Evolutionary conservation across 495 filamentous ascomycete genomes (phyloP).

Genomic region (Xylaria cubensis): DNA sequence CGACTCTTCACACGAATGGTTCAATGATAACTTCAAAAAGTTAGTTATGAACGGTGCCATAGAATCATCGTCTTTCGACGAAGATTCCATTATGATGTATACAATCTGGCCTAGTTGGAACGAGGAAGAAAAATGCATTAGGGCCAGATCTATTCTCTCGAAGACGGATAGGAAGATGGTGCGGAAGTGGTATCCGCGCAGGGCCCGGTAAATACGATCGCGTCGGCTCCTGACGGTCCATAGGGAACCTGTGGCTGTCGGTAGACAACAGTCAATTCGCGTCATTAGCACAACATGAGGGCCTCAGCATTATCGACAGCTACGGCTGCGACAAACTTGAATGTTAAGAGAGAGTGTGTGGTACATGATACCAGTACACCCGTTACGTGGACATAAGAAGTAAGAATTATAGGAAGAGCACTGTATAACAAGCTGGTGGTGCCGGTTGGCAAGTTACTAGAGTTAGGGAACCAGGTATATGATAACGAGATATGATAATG

Average conservation of each 20-base stretch:
- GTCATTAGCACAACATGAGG: not conserved
- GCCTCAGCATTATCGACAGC: not conserved
- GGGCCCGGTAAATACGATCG: not conserved
- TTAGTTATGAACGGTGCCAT: not conserved
- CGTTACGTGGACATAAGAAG: not conserved
- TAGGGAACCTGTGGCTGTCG: not conserved
- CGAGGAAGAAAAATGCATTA: not conserved
- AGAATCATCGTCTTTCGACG: not conserved
- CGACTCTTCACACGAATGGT: not conserved
- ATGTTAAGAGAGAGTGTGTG: not conserved
- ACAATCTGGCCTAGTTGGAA: not conserved
- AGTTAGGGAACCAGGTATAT: too few relatives aligned
- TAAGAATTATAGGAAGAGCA: not conserved
- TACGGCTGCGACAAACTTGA: not conserved
- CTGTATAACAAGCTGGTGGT: not conserved
- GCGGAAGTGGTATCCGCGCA: not conserved
- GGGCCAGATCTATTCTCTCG: not conserved
- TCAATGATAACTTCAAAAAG: not conserved
- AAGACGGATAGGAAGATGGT: not conserved
- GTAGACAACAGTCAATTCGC: not conserved
- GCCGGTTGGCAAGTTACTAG: not conserved
- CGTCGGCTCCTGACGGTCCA: not conserved
- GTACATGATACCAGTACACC: not conserved
- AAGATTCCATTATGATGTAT: not conserved
- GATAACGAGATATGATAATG: too few relatives aligned